Evolutionary conservation across 1,139 yeast genomes (phyloP).

Genomic region (Suhomyces atakaporum): DNA sequence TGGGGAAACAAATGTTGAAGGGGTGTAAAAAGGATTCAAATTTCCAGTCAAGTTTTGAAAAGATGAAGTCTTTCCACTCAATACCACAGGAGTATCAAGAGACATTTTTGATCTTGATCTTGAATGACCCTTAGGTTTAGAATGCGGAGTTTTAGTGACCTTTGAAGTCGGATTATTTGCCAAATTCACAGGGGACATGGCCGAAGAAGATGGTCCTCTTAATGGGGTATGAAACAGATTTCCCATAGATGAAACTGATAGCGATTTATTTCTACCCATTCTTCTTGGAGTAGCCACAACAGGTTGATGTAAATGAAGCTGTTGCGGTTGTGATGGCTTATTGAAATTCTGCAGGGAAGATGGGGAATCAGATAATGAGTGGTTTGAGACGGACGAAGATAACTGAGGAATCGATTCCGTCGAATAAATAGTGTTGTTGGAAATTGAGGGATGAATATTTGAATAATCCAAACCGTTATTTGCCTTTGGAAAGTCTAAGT

Average conservation of each 20-base stretch:
- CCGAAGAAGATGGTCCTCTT: conserved; percentile 18
- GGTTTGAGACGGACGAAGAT: conserved; percentile 37
- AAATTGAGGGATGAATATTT: conserved; percentile 25
- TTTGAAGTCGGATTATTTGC: conserved; percentile 23
- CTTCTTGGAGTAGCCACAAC: conserved; percentile 32
- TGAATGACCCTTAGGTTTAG: conserved; percentile 38
- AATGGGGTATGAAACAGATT: conserved; percentile 34
- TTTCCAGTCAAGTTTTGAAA: conserved; percentile 20
- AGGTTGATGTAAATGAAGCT: conserved; percentile 16
- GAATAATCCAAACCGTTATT: conserved; percentile 3
- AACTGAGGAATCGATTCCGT: conserved; percentile 45
- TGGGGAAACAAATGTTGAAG: conserved; percentile 44
- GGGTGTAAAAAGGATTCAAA: conserved; percentile 50
- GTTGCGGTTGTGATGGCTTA: conserved; percentile 16
- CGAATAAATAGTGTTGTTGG: conserved; percentile 47
- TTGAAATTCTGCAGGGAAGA: conserved; percentile 19
- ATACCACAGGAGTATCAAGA: conserved; percentile 25
- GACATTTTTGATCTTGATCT: conserved; percentile 46
- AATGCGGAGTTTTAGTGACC: conserved; percentile 35
- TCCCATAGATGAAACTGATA: conserved; percentile 29
- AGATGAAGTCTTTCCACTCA: conserved; percentile 16
- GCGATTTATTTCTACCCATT: conserved; percentile 33
- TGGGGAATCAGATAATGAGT: conserved; percentile 39
- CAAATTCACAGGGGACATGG: conserved; percentile 28
- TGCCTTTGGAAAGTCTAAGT: conserved; percentile 4